These are phyloP conservation scores for Luffa acutangula DNA, from an alignment of 306 rosid genomes.

Conservation along the genomic window DNA sequence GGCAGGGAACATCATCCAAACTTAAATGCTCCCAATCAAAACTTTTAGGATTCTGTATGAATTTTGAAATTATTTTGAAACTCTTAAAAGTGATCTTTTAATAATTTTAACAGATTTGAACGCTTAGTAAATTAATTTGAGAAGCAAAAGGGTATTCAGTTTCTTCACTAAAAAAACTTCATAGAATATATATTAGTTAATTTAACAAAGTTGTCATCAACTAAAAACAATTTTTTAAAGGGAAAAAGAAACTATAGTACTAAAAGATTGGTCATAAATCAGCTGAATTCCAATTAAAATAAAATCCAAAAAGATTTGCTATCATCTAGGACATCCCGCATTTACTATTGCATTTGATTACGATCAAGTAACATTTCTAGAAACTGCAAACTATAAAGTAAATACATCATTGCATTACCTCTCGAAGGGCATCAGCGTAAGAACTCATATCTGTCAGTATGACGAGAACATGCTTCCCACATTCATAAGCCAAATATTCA, in stretches of 20 bases:
- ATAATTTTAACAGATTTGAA: background rate
- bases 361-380: background rate
- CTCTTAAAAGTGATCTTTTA: background rate
- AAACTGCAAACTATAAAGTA: background rate
- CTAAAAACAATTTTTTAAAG: background rate
- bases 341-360: background rate
- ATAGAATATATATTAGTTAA: background rate
- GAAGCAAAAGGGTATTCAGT: background rate
- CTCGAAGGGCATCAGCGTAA: constrained; percentile 99
- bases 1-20: background rate
- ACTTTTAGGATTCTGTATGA: background rate
- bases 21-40: background rate
- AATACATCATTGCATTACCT: constrained; percentile 37
- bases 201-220: background rate
- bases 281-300: background rate
- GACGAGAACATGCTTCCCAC: constrained; percentile 99
- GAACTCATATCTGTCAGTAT: constrained; percentile 99
- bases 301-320: background rate
- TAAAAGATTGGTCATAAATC: background rate
- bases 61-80: background rate
- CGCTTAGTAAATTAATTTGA: background rate
- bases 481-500: constrained; percentile 96
- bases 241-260: background rate
- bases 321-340: background rate
- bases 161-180: background rate